phyloP scores from a whole-genome alignment of 345 rosid species.

The Eucalyptus viminalis region DNA sequence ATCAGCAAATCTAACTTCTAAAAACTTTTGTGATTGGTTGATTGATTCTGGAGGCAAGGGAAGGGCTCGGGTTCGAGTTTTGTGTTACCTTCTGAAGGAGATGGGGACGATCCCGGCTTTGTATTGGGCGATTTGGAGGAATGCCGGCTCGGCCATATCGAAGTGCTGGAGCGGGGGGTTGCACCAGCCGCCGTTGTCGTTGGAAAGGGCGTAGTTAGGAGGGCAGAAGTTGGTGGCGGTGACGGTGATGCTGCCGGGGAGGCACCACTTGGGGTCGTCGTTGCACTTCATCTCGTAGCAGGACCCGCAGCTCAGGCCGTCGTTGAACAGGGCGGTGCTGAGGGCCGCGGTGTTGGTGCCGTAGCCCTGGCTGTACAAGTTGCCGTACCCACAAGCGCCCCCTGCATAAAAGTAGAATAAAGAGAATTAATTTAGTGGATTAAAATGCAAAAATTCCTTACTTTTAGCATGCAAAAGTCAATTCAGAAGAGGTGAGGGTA shows the following conservation, averaged over 20 bases:
- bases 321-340: constrained; percentile 71
- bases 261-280: constrained; percentile 62
- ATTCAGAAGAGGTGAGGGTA: not conserved
- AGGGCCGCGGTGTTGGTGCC: constrained; percentile 77
- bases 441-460: not conserved
- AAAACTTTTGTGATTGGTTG: not conserved
- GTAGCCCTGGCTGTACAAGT: constrained; percentile 62
- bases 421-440: not conserved
- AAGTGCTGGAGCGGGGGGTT: constrained; percentile 97
- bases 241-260: constrained; percentile 48
- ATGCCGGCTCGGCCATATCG: constrained; percentile 93
- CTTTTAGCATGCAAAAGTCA: not conserved
- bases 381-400: constrained; percentile 79
- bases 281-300: constrained; percentile 67
- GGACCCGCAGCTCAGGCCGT: constrained; percentile 68
- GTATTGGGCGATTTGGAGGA: constrained; percentile 88
- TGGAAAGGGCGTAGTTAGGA: constrained; percentile 57
- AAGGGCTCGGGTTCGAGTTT: not conserved
- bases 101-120: constrained; percentile 91
- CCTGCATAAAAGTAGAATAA: constrained; percentile 17
- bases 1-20: not conserved
- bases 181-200: constrained; percentile 97
- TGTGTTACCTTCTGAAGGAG: constrained; percentile 58
- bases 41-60: not conserved
- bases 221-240: constrained; percentile 91